Evolutionary conservation across 768 basidiomycete genomes (phyloP), one percentile per base, ranked within the genome.

Genomic region (Lactifluus echinatus): DNA sequence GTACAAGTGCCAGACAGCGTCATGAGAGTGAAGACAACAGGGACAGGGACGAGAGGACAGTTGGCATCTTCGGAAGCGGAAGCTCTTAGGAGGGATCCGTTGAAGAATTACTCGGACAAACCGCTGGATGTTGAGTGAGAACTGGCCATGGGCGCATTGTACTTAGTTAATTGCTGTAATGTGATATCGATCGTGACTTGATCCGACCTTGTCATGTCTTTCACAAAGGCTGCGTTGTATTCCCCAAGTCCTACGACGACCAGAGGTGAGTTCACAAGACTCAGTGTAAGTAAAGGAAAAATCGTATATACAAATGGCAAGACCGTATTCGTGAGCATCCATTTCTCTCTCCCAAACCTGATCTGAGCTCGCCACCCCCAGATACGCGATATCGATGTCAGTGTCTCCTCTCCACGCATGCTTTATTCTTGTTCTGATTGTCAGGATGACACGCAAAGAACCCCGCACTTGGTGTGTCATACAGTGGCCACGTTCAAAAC

Each of bases 291-390:
- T 71, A 89, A 84, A 72, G 87, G 79, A 70, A 94, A 89, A 76
- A 73, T 96, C 60, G 79, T 89, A 15, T 96, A 97, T 63, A 78
- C 86, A 2, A 92, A 88, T 66, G 91, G 91, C 37, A 83, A 85
- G 71, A 81, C 82, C 10, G 83, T 96, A 49, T 82, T 95, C 65
- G 93, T 95, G 67, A 65, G 93, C 31, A 56, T 23, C 8, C 23
- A n/a, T n/a, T n/a, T 10, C 7, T 26, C 21, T 1, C 31, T 46
- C 42, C 17, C n/a, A n/a, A n/a, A 28, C 31, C 29, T 28, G 33
- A 44, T 5, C n/a, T 42, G 40, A 45, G 44, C 59, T 29, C 28
- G 31, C 24, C 12, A 29, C 14, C 3, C 26, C 2, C 31, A 63
- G 63, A 62, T 63, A 36, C 60, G 63, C 34, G 63, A 63, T 43